Conservation (phyloP, 805 yeast genomes). For the Wickerhamomyces hampshirensis region DNA sequence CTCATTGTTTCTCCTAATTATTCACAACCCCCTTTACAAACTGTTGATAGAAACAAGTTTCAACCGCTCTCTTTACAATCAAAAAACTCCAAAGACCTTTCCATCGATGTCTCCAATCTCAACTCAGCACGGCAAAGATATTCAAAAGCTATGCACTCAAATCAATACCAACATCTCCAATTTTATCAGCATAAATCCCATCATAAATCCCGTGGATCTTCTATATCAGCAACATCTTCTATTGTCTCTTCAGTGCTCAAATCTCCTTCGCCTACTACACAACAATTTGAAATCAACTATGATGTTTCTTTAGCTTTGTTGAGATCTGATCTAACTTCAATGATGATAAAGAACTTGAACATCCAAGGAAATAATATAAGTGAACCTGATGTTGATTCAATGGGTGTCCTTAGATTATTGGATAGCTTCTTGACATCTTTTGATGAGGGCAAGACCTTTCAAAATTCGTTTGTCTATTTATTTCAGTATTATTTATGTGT, state of each 20-base stretch:
- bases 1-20: not conserved
- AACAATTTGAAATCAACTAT: constrained; percentile 1
- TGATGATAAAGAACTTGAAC: constrained; percentile 9
- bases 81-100: constrained; percentile 24
- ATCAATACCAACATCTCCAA: not conserved
- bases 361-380: constrained; percentile 16
- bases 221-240: constrained; percentile 25
- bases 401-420: constrained; percentile 32
- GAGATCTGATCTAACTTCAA: constrained; percentile 16
- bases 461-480: constrained; percentile 28
- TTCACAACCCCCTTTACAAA: not conserved
- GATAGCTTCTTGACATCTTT: constrained; percentile 29
- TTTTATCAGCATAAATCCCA: constrained; percentile 2
- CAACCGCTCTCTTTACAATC: constrained; percentile 15
- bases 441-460: constrained; percentile 23
- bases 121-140: not conserved
- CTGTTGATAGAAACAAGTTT: constrained; percentile 5
- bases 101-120: constrained; percentile 16
- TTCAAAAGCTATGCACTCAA: not conserved
- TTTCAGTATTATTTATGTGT: constrained; percentile 25
- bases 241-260: constrained; percentile 25
- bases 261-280: constrained; percentile 20
- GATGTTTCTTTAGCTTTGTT: constrained; percentile 15
- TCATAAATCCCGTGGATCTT: constrained; percentile 24
- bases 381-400: constrained; percentile 27